Base-by-base conservation (phyloP, 1,284 basidiomycete genomes). In the Malassezia brasiliensis region DNA sequence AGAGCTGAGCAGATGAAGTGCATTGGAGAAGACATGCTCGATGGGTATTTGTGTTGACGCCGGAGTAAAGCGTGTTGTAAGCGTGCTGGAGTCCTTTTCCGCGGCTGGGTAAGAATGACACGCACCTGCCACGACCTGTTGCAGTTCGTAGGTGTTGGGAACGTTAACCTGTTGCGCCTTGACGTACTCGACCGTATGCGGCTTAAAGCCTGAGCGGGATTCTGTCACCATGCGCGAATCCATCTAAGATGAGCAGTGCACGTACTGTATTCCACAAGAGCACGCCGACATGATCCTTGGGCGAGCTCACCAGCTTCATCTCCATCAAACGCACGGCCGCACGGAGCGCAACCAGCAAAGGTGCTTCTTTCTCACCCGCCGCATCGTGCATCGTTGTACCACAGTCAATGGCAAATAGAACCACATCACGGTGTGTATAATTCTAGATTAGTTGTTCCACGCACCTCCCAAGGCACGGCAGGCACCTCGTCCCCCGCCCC, bases 241-340 rank as follows among this genome's bases (percentile, higher is more conserved):
- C 17, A 37, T 44, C 54, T 56, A 8, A 34, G 14, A 36, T 52
- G 0, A 50, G 48, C 11, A 10, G 36, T 32, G 22, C 15, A 31
- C 83, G 79, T 71, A 93, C 89, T 52, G 90, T 90, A 63, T 96
- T 96, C 78, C 86, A 98, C 17, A 96, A 77, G 65, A 96, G 70
- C 38, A 96, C 84, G 2, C 91, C 93, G 41, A 91, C 84, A 38
- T 83, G 83, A 69, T 96, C 90, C 60, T 83, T 84, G 0, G 90
- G 90, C 1, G 87, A 87, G 1, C 84, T 83, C 42, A 93, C 79
- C 31, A 91, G 86, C 76, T 96, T 96, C 68, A 82, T 83, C 77
- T 90, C 88, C 78, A 89, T 83, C 22, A 93, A 83, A 65, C 85
- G 82, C 75, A 86, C 81, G 0, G 88, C 88, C 2, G 85, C 86